These are phyloP conservation scores for Moesziomyces parantarcticus DNA, from an alignment of 1,284 basidiomycete genomes.

Conservation along the genomic window DNA sequence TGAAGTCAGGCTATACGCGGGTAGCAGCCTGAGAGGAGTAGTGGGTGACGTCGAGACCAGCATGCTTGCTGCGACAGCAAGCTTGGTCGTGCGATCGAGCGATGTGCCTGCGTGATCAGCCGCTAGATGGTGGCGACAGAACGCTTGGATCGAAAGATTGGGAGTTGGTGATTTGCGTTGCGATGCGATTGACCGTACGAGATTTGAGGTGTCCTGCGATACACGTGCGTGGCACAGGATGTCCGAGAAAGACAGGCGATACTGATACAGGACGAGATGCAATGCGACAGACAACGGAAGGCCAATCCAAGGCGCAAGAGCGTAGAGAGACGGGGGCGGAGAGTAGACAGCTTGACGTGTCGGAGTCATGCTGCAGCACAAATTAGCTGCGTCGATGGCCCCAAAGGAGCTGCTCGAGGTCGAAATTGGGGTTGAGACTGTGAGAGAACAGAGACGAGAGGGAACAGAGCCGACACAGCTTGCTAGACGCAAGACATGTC, in stretches of 20 bases:
- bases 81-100: no score
- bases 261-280: constrained; percentile 34
- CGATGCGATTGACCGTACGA: no score
- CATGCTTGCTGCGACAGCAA: no score
- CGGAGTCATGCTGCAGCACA: no score
- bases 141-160: not conserved
- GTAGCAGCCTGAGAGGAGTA: no score
- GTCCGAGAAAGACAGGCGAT: not conserved
- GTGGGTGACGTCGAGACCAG: no score
- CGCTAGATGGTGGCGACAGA: no score
- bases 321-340: not conserved
- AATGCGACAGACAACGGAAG: constrained; percentile 17
- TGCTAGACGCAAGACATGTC: not conserved
- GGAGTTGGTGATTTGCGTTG: not conserved
- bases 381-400: no score
- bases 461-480: constrained; percentile 3
- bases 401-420: no score
- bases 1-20: no score
- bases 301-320: constrained; percentile 20
- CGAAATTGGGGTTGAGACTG: not conserved
- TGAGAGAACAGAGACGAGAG: not conserved
- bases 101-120: no score
- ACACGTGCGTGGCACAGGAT: not conserved
- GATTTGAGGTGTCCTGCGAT: not conserved
- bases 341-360: no score